Evolutionary conservation across 1,284 basidiomycete genomes (phyloP), one percentile per base, ranked within the genome.

Genomic region (Sporisorium graminicola): DNA sequence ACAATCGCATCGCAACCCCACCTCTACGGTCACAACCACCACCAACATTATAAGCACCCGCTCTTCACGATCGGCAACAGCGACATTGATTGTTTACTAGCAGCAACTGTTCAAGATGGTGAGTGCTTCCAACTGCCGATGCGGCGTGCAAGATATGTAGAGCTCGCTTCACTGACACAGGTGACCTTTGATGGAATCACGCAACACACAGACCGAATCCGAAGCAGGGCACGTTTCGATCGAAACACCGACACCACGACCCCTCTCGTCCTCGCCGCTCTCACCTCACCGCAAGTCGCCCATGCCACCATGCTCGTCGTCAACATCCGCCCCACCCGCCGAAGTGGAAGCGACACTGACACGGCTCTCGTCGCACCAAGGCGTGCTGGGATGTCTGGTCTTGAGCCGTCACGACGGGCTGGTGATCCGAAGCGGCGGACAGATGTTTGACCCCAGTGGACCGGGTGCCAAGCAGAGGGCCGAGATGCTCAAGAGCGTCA

Each of bases 401-500:
- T 77, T 83, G 16, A 73, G 69, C 29, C 64, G 81, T 5, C 65
- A 79, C 42, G 81, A 83, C 40, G 78, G 75, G 1, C 55, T 83
- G n/a, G 79, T 83, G n/a, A 83, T 83, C 43, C 62, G 80, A 22
- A 73, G 64, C 37, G 80, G 79, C 4, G 81, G 81, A 0, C 42
- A 83, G 86, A 75, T 69, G 88, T 83, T 83, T 43, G 81, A 83
- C 18, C 81, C 79, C 2, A 70, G 59, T 18, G 80, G 80, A 14
- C 79, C 79, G 1, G 80, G 81, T 14, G 79, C 81, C 0, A 66
- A 65, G 18, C 65, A 66, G 18, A 43, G 80, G 12, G 77, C 77
- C 1, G 77, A 80, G 35, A 33, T 71, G 58, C 62, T 81, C 8
- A 79, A 75, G 47, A 74, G 59, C 49, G 71, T 82, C 10, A 78